A percentile compares a stretch with the other conserved stretches of the same genome.
phyloP scores from a whole-genome alignment of 805 yeast genomes.

The Sugiyamaella americana region DNA sequence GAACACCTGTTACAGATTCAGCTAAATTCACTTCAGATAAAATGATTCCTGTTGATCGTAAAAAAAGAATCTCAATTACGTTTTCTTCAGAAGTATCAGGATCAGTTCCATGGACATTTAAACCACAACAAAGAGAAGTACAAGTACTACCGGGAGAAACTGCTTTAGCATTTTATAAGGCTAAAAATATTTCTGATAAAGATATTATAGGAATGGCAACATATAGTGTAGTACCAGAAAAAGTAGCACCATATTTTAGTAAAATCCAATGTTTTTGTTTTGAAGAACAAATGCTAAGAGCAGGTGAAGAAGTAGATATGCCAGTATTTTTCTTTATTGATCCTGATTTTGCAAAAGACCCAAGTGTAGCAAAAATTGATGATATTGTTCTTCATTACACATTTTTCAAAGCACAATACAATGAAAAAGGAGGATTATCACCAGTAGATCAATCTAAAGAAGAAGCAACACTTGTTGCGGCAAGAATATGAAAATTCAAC shows the following conservation, averaged over 20 bases:
- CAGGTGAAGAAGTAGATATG: slow-evolving; percentile 99
- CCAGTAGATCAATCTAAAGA: slow-evolving; percentile 18
- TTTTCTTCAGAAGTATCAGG: slow-evolving; percentile 92
- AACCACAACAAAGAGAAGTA: slow-evolving; percentile 91
- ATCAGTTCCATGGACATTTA: slow-evolving; percentile 88
- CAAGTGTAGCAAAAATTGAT: slow-evolving; percentile 83
- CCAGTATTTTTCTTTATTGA: slow-evolving; percentile 96
- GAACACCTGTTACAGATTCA: slow-evolving; percentile 85
- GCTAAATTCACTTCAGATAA: slow-evolving; percentile 79
- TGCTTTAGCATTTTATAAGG: slow-evolving; percentile 91
- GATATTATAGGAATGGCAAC: slow-evolving; percentile 99
- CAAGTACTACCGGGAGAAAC: slow-evolving; percentile 95
- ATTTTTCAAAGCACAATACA: slow-evolving; percentile 51
- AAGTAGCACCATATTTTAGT: slow-evolving; percentile 92
- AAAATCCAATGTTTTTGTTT: slow-evolving; percentile 98
- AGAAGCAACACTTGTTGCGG: slow-evolving; percentile 1
- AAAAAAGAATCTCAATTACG: slow-evolving; percentile 70
- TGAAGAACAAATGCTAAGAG: slow-evolving; percentile 87
- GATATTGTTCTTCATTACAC: slow-evolving; percentile 90
- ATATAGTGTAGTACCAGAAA: slow-evolving; percentile 92
- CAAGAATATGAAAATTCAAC: not conserved
- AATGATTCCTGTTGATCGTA: slow-evolving; percentile 79
- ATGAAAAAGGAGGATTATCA: slow-evolving; percentile 21
- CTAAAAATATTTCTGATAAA: slow-evolving; percentile 75
- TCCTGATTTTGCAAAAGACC: slow-evolving; percentile 92